Conservation (phyloP, 495 filamentous ascomycete species). For the Penicillium samsonianum region DNA sequence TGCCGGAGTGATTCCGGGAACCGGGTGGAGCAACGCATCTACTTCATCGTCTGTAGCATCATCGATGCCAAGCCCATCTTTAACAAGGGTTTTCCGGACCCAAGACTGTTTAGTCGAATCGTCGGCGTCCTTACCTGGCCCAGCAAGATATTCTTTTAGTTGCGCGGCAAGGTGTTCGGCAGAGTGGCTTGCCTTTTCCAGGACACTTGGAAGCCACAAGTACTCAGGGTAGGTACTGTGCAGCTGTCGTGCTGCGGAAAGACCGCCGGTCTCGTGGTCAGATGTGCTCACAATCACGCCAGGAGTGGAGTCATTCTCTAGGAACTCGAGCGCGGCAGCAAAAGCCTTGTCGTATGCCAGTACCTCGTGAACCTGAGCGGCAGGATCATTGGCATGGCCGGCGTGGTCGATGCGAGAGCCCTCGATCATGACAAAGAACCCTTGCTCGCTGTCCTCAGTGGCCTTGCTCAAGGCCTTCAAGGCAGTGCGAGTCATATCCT, state of each 20-base stretch:
- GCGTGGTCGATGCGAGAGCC: constrained; percentile 96
- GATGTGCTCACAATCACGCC: constrained; percentile 84
- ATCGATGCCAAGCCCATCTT: constrained; percentile 68
- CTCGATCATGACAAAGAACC: constrained; percentile 98
- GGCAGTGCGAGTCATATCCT: constrained; percentile 88
- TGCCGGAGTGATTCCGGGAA: constrained; percentile 44
- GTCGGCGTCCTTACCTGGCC: constrained; percentile 23
- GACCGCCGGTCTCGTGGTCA: constrained; percentile 93
- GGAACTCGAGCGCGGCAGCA: constrained; percentile 76
- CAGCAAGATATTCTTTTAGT: constrained; percentile 57
- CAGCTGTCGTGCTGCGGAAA: constrained; percentile 76
- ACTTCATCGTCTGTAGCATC: constrained; percentile 76
- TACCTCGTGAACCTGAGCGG: constrained; percentile 92
- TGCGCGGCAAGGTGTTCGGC: constrained; percentile 64
- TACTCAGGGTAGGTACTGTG: constrained; percentile 71
- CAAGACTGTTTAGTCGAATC: constrained; percentile 43
- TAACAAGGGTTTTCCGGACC: constrained; percentile 62
- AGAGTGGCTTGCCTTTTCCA: constrained; percentile 80
- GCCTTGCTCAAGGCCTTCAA: constrained; percentile 77
- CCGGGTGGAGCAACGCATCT: constrained; percentile 54
- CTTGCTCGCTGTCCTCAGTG: constrained; percentile 80
- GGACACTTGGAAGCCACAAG: constrained; percentile 79
- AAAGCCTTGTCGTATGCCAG: constrained; percentile 89
- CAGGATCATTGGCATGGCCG: constrained; percentile 92
- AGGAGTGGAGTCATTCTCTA: constrained; percentile 69